Evolutionary conservation across 2,329 filamentous ascomycete genomes (phyloP).

Genomic region (Colletotrichum australisinense): DNA sequence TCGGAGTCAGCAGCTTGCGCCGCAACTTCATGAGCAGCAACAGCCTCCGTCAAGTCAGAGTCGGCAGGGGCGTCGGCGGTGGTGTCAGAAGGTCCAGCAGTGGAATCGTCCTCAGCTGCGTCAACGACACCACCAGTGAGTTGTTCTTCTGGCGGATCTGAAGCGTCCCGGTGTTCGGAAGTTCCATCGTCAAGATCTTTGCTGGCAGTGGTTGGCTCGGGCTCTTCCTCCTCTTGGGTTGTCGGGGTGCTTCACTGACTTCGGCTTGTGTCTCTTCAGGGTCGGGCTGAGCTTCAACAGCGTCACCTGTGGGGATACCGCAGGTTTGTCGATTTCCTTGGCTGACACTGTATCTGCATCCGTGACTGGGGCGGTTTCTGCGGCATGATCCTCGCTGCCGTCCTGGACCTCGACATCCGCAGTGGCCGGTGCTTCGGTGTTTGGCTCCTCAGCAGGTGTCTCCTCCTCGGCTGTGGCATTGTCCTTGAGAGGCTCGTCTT

Average conservation of each 20-base stretch:
- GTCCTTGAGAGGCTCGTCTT: background rate
- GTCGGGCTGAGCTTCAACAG: slow-evolving; percentile 48
- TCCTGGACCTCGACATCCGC: background rate
- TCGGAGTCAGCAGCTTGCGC: background rate
- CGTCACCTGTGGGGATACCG: background rate
- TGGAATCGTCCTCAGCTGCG: slow-evolving; percentile 22
- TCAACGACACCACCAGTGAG: slow-evolving; percentile 23
- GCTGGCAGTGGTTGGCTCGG: slow-evolving; percentile 26
- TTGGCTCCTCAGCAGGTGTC: background rate
- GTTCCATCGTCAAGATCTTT: slow-evolving; percentile 31
- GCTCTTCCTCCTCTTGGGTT: slow-evolving; percentile 19
- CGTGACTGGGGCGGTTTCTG: background rate
- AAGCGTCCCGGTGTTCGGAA: slow-evolving; percentile 23
- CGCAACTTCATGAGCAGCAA: background rate
- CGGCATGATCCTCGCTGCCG: background rate
- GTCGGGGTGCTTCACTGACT: slow-evolving; percentile 28
- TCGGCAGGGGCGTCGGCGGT: slow-evolving; percentile 13
- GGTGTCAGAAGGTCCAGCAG: slow-evolving; percentile 22
- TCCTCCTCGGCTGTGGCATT: background rate
- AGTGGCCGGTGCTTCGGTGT: background rate
- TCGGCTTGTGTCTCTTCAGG: slow-evolving; percentile 16
- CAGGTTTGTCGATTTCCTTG: background rate
- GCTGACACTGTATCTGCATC: background rate
- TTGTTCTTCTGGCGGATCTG: slow-evolving; percentile 25
- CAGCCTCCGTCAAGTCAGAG: background rate